Conservation (phyloP, 2,329 filamentous ascomycete species). For the Phialophora verrucosa region DNA sequence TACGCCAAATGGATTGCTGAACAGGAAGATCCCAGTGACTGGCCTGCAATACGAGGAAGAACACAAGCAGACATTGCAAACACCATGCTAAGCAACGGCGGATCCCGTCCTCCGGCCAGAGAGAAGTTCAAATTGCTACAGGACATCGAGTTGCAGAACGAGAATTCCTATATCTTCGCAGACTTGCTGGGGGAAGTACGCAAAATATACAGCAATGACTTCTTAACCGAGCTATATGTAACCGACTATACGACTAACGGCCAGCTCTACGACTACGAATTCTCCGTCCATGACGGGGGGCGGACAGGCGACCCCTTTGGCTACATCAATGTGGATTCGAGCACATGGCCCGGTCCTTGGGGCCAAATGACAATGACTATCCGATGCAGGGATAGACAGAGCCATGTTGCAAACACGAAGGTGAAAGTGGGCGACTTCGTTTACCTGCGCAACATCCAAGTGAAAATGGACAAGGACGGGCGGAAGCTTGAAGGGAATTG, state of each 20-base stretch:
- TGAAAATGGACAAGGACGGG: constrained; percentile 62
- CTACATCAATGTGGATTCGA: constrained; percentile 53
- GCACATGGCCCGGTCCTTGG: constrained; percentile 72
- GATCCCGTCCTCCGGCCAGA: constrained; percentile 10
- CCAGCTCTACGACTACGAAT: constrained; percentile 63
- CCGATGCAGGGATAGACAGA: constrained; percentile 73
- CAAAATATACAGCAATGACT: constrained; percentile 54
- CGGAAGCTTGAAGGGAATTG: constrained; percentile 73
- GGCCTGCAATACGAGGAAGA: constrained; percentile 17
- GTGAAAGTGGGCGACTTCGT: constrained; percentile 68
- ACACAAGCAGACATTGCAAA: constrained; percentile 26
- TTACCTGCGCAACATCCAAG: constrained; percentile 70
- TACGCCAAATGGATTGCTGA: constrained; percentile 36
- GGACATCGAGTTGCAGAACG: constrained; percentile 57
- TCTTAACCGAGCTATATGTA: constrained; percentile 69
- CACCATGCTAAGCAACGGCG: constrained; percentile 30
- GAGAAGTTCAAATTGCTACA: constrained; percentile 69
- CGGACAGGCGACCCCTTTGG: constrained; percentile 62
- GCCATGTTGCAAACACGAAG: constrained; percentile 58
- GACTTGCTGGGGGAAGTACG: constrained; percentile 77
- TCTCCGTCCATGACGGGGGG: constrained; percentile 43
- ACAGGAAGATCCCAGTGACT: constrained; percentile 28
- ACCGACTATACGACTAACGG: constrained; percentile 82
- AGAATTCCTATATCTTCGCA: constrained; percentile 57
- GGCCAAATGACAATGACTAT: constrained; percentile 75